phyloP scores from a whole-genome alignment of 495 filamentous ascomycete genomes.

The Hypoxylon subgilvum region DNA sequence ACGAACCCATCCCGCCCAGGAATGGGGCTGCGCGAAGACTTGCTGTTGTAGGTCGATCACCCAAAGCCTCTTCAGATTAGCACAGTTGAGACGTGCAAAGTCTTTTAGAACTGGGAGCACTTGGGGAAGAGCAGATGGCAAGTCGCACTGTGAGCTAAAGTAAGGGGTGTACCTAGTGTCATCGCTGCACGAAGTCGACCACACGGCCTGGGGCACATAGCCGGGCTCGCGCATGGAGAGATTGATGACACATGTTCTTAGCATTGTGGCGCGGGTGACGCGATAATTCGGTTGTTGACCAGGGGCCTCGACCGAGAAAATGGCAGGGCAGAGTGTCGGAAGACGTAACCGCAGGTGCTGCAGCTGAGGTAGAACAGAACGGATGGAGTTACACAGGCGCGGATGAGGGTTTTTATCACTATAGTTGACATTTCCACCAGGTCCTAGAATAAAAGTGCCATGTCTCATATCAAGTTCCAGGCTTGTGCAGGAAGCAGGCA shows the following conservation, averaged over 20 bases:
- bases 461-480: constrained; percentile 16
- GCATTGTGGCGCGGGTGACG: constrained; percentile 3
- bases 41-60: constrained; percentile 1
- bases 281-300: constrained; percentile 3
- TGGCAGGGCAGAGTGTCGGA: constrained; percentile 9
- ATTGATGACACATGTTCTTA: constrained; percentile 22
- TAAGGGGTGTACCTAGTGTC: background rate
- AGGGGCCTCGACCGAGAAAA: constrained; percentile 1
- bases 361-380: constrained; percentile 12
- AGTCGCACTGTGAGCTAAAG: background rate
- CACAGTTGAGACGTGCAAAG: constrained; percentile 7
- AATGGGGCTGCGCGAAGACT: background rate
- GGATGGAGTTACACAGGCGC: constrained; percentile 17
- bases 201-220: background rate
- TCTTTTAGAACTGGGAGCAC: background rate
- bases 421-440: background rate
- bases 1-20: constrained; percentile 13
- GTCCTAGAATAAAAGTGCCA: background rate
- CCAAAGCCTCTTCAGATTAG: constrained; percentile 11
- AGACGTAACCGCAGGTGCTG: constrained; percentile 17
- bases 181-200: constrained; percentile 14
- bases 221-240: constrained; percentile 8
- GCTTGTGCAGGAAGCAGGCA: constrained; percentile 8
- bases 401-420: background rate
- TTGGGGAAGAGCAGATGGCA: constrained; percentile 13